Conservation (phyloP, 2,329 filamentous ascomycete genomes). For the Fusarium scirpi region DNA sequence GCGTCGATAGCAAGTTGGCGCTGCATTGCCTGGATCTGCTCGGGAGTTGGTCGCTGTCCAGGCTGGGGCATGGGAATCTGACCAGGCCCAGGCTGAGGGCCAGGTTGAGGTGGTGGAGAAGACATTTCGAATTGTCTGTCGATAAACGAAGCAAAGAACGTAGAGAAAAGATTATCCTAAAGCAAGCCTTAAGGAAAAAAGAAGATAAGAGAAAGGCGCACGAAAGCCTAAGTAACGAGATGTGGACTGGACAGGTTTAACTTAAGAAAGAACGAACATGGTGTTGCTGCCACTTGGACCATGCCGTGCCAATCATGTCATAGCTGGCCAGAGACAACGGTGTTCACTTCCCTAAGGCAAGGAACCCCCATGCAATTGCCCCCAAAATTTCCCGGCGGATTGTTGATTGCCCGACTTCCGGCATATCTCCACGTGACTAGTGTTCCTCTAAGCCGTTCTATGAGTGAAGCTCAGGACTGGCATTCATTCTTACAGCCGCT, state of each 20-base stretch:
- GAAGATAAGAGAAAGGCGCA: constrained; percentile 16
- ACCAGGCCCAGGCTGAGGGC: constrained; percentile 46
- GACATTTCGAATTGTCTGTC: constrained; percentile 44
- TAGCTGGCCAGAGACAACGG: constrained; percentile 50
- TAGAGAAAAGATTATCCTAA: constrained; percentile 27
- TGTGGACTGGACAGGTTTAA: constrained; percentile 24
- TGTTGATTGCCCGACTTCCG: constrained; percentile 49
- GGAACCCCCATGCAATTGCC: neutral
- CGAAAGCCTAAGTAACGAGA: constrained; percentile 26
- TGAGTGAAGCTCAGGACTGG: neutral
- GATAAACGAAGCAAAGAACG: constrained; percentile 24
- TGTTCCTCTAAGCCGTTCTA: neutral
- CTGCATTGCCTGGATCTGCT: constrained; percentile 89
- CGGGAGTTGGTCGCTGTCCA: constrained; percentile 73
- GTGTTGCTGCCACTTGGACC: constrained; percentile 42
- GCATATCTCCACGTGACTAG: constrained; percentile 39
- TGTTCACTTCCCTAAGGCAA: constrained; percentile 52
- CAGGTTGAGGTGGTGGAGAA: constrained; percentile 45
- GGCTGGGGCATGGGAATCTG: constrained; percentile 52
- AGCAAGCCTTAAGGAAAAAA: constrained; percentile 18
- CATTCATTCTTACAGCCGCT: neutral
- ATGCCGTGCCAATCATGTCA: constrained; percentile 44
- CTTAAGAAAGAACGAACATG: constrained; percentile 35
- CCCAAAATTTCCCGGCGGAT: constrained; percentile 43
- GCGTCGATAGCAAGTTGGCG: constrained; percentile 85